A percentile compares a stretch with the other conserved stretches of the same genome.
phyloP scores from a whole-genome alignment of 805 yeast species.

The Debaryomyces maramus region DNA sequence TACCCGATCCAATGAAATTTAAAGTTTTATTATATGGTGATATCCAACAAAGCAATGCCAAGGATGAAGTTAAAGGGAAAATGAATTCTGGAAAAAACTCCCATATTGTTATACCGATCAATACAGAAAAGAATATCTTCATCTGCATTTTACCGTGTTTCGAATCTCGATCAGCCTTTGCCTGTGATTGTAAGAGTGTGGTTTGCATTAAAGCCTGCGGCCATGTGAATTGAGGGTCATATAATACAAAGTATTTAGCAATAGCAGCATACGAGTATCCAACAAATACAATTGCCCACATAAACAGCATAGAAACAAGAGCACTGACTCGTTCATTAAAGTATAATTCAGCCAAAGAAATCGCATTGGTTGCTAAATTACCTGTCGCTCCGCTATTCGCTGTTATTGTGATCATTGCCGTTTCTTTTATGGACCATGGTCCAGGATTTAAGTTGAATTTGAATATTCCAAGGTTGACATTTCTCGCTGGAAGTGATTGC shows the following conservation, averaged over 20 bases:
- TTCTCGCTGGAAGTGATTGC: slow-evolving; percentile 34
- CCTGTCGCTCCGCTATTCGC: slow-evolving; percentile 57
- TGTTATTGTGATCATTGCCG: slow-evolving; percentile 51
- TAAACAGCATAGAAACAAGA: slow-evolving; percentile 41
- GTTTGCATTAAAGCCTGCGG: slow-evolving; percentile 55
- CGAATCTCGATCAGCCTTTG: slow-evolving; percentile 16
- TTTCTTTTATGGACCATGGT: slow-evolving; percentile 57
- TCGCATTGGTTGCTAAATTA: slow-evolving; percentile 47
- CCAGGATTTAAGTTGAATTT: slow-evolving; percentile 46
- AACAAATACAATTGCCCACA: slow-evolving; percentile 53
- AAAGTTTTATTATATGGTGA: slow-evolving; percentile 42
- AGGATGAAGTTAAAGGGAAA: slow-evolving; percentile 50
- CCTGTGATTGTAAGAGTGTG: slow-evolving; percentile 37
- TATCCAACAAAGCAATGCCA: slow-evolving; percentile 50
- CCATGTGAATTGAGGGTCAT: slow-evolving; percentile 53
- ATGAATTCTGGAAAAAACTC: slow-evolving; percentile 50
- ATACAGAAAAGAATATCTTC: slow-evolving; percentile 37
- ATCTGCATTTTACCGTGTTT: slow-evolving; percentile 27
- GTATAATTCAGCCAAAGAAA: slow-evolving; percentile 47
- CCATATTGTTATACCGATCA: slow-evolving; percentile 41
- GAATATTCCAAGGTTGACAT: slow-evolving; percentile 17
- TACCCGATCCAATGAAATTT: slow-evolving; percentile 52
- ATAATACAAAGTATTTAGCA: slow-evolving; percentile 44
- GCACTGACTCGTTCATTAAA: slow-evolving; percentile 39
- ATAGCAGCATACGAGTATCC: slow-evolving; percentile 56